These are phyloP conservation scores for Quercus glauca DNA, from an alignment of 306 rosid species.

Conservation along the genomic window DNA sequence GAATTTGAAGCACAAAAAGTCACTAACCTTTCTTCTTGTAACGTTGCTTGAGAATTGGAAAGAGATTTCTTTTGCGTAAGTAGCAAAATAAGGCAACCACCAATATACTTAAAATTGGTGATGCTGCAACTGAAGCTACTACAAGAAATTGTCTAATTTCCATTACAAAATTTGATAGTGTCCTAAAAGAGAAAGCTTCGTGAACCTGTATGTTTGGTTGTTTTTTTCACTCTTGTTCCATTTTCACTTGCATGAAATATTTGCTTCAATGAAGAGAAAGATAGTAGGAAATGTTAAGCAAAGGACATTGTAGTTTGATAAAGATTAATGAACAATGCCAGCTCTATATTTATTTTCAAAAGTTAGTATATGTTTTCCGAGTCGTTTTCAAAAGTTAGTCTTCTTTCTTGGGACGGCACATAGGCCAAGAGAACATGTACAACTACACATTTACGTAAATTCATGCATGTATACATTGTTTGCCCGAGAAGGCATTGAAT, in stretches of 20 bases:
- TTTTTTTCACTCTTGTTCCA: background rate
- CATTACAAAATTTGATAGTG: constrained; percentile 18
- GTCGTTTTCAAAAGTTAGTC: background rate
- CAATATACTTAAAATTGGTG: constrained; percentile 36
- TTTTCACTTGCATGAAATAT: background rate
- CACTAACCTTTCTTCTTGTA: constrained; percentile 37
- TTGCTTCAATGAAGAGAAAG: background rate
- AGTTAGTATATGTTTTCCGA: constrained; percentile 3
- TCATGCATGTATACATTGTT: background rate
- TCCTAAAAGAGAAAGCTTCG: background rate
- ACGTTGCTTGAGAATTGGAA: constrained; percentile 30
- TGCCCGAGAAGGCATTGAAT: background rate
- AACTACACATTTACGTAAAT: background rate
- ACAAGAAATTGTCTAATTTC: background rate
- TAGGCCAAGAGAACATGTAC: constrained; percentile 22
- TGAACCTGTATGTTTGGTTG: background rate
- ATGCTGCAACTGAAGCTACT: constrained; percentile 19
- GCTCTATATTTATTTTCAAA: background rate
- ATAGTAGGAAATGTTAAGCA: background rate
- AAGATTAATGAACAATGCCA: background rate
- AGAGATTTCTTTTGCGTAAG: constrained; percentile 36
- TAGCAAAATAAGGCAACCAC: constrained; percentile 29
- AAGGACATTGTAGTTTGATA: background rate
- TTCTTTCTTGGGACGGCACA: constrained; percentile 40
- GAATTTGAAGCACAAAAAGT: background rate